These are phyloP conservation scores for Aaosphaeria arxii DNA, from an alignment of 2,329 filamentous ascomycete species.

Conservation along the genomic window DNA sequence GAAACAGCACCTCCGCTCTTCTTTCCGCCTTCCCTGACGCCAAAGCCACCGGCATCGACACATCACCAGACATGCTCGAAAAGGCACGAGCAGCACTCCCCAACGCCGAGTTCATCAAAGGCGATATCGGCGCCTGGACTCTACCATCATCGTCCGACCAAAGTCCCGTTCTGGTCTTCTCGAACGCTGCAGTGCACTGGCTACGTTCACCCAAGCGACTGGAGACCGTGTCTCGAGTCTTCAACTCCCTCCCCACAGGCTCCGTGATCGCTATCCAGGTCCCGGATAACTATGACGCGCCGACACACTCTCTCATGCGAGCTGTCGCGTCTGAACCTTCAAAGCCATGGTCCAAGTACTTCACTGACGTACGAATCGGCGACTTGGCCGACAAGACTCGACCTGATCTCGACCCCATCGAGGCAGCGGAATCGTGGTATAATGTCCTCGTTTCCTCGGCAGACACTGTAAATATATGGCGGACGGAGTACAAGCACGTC, in stretches of 20 bases:
- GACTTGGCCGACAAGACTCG: slow-evolving; percentile 2
- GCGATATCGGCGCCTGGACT: slow-evolving; percentile 45
- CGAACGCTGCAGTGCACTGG: slow-evolving; percentile 62
- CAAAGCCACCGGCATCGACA: slow-evolving; percentile 52
- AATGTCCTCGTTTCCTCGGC: slow-evolving; percentile 44
- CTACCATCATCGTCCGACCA: slow-evolving; percentile 8
- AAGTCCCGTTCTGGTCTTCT: slow-evolving; percentile 43
- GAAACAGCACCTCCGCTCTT: slow-evolving; percentile 55
- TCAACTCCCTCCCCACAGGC: slow-evolving; percentile 41
- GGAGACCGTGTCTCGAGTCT: slow-evolving; percentile 42
- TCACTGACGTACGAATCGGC: slow-evolving; percentile 10
- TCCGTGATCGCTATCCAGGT: slow-evolving; percentile 56
- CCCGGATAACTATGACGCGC: slow-evolving; percentile 51
- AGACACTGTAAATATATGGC: slow-evolving; percentile 51
- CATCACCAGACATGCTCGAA: slow-evolving; percentile 54
- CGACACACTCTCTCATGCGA: slow-evolving; percentile 51
- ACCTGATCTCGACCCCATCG: slow-evolving; percentile 35
- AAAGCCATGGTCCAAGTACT: background rate
- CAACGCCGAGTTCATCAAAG: slow-evolving; percentile 44
- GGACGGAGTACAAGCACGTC: slow-evolving; percentile 53
- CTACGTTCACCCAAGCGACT: slow-evolving; percentile 45
- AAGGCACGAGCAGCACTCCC: slow-evolving; percentile 43
- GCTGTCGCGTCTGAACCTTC: background rate
- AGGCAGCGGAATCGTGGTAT: slow-evolving; percentile 48
- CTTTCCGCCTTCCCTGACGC: slow-evolving; percentile 48